A percentile compares a stretch with the other conserved stretches of the same genome.
phyloP scores from a whole-genome alignment of 1,139 yeast genomes.

The Geotrichum fermentans region DNA sequence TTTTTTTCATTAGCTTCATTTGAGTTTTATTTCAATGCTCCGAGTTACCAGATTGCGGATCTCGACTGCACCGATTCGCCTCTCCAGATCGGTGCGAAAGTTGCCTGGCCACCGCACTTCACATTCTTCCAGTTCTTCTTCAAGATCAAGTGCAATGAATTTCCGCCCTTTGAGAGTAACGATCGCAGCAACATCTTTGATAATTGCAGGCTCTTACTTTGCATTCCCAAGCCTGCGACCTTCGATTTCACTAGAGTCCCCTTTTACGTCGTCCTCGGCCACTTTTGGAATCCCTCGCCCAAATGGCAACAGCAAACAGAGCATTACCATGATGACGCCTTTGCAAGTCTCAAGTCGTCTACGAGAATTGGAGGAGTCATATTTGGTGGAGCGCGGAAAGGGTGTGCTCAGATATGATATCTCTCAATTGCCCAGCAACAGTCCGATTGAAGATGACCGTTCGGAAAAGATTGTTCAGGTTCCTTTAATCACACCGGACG shows the following conservation, averaged over 20 bases:
- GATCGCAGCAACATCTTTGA: conserved; percentile 15
- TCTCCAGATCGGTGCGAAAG: no score
- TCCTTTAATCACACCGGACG: conserved; percentile 43
- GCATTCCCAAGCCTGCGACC: conserved; percentile 4
- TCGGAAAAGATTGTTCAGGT: conserved; percentile 83
- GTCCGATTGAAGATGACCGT: conserved; percentile 92
- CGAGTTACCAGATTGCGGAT: no score
- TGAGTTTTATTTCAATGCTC: no score
- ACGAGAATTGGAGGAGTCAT: conserved; percentile 75
- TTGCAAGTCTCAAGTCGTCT: conserved; percentile 68
- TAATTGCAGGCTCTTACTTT: conserved; percentile 16
- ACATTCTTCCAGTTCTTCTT: neutral
- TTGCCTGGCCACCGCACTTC: no score
- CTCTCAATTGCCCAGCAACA: conserved; percentile 83
- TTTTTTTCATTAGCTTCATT: no score
- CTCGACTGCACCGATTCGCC: no score
- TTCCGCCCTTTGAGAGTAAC: conserved; percentile 9
- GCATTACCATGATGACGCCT: conserved; percentile 49
- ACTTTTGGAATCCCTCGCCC: conserved; percentile 21
- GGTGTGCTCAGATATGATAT: conserved; percentile 90
- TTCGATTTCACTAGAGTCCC: conserved; percentile 15
- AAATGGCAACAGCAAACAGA: conserved; percentile 15
- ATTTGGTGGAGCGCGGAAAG: conserved; percentile 73
- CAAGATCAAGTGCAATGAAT: neutral
- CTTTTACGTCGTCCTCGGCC: conserved; percentile 14